phyloP scores from a whole-genome alignment of 2,329 filamentous ascomycete genomes.

The Colletotrichum theobromicola region DNA sequence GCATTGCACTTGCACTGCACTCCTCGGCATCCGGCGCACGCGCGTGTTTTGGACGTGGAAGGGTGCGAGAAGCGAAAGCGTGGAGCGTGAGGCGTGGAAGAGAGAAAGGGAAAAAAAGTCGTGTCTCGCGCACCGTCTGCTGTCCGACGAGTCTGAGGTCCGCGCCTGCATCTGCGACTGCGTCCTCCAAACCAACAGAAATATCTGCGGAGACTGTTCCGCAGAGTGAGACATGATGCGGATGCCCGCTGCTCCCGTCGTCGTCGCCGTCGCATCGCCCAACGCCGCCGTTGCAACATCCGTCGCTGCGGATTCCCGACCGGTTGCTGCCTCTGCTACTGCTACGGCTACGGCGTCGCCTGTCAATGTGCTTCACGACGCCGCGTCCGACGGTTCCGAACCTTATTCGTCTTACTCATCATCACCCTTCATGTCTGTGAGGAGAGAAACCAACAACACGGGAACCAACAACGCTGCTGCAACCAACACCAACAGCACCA shows the following conservation, averaged over 20 bases:
- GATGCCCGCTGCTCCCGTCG: constrained; percentile 8
- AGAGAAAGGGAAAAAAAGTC: not conserved
- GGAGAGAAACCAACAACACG: not conserved
- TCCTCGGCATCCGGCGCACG: not conserved
- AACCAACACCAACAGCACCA: not conserved
- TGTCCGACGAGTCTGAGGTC: not conserved
- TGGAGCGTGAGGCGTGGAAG: not conserved
- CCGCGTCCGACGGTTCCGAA: constrained; percentile 3
- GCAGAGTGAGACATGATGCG: constrained; percentile 19
- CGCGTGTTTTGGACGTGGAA: not conserved
- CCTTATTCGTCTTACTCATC: not conserved
- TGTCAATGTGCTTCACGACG: not conserved
- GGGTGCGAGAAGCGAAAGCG: not conserved
- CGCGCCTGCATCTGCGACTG: not conserved
- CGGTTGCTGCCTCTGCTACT: not conserved
- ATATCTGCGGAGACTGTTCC: not conserved
- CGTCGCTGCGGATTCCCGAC: constrained; percentile 1
- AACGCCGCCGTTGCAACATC: not conserved
- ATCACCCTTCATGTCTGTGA: not conserved
- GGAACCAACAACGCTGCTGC: not conserved
- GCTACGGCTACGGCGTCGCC: not conserved
- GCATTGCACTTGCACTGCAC: not conserved
- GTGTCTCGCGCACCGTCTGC: not conserved
- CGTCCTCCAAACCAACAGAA: not conserved
- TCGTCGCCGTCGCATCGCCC: not conserved